Evolutionary conservation across 2,329 filamentous ascomycete genomes (phyloP).

Genomic region (Penicillium corylophilum): DNA sequence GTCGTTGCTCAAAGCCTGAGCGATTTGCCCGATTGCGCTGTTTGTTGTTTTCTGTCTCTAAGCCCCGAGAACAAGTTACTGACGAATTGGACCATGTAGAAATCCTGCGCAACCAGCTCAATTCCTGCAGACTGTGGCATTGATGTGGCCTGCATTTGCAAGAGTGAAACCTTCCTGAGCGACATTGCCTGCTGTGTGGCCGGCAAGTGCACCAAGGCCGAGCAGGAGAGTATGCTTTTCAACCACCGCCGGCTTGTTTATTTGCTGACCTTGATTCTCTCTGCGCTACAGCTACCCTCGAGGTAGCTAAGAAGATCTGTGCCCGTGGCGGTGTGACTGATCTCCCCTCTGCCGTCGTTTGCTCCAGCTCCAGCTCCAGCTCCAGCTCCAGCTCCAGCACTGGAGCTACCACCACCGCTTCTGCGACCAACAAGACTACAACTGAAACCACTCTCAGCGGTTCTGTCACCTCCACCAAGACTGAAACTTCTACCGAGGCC

Average conservation of each 20-base stretch:
- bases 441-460: constrained; percentile 9
- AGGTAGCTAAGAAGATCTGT: constrained; percentile 41
- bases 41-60: constrained; percentile 39
- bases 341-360: constrained; percentile 34
- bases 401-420: constrained; percentile 11
- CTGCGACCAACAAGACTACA: constrained; percentile 9
- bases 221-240: constrained; percentile 41
- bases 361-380: constrained; percentile 22
- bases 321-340: constrained; percentile 36
- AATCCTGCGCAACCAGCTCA: constrained; percentile 43
- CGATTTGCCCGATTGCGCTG: constrained; percentile 55
- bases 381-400: constrained; percentile 23
- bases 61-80: background rate
- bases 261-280: constrained; percentile 6
- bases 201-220: constrained; percentile 40
- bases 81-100: constrained; percentile 21
- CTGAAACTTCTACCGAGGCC: constrained; percentile 1
- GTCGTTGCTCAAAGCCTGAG: constrained; percentile 48
- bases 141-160: constrained; percentile 53
- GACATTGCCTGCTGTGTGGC: constrained; percentile 53
- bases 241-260: too few species aligned
- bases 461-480: background rate
- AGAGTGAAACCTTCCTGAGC: constrained; percentile 45
- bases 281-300: constrained; percentile 30
- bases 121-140: constrained; percentile 41